phyloP scores from a whole-genome alignment of 768 basidiomycete genomes.

The Termitomyces sp. region DNA sequence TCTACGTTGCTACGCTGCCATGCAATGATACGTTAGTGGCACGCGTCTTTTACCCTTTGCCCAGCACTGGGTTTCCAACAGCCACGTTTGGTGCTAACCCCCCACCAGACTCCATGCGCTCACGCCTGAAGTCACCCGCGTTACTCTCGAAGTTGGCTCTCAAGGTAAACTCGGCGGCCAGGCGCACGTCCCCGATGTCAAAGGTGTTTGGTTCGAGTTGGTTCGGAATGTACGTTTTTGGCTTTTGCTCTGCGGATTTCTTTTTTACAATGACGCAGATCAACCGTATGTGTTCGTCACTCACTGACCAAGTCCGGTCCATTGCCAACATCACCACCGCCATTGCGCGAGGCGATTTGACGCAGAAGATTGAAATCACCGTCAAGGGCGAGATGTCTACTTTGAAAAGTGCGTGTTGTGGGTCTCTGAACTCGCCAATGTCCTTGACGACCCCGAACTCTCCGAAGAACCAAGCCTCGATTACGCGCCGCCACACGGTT shows the following conservation, averaged over 20 bases:
- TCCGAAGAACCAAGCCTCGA: too few relatives aligned
- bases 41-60: too few relatives aligned
- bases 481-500: too few relatives aligned
- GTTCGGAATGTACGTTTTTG: constrained; percentile 63
- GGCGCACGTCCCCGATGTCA: constrained; percentile 82
- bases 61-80: too few relatives aligned
- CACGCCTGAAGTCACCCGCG: constrained; percentile 79
- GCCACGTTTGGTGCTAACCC: too few relatives aligned
- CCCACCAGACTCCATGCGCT: constrained; percentile 47
- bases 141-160: constrained; percentile 81
- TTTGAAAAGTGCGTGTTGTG: constrained; percentile 43
- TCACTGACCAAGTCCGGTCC: constrained; percentile 78
- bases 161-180: constrained; percentile 89
- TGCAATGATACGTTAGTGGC: too few relatives aligned
- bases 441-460: too few relatives aligned
- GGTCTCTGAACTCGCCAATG: too few relatives aligned
- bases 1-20: too few relatives aligned
- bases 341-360: constrained; percentile 87
- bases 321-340: constrained; percentile 86
- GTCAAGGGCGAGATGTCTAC: constrained; percentile 84
- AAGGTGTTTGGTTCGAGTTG: constrained; percentile 87
- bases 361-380: constrained; percentile 89
- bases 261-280: constrained; percentile 40
- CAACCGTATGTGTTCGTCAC: constrained; percentile 75
- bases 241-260: too few relatives aligned